Conservation (phyloP, 2,329 filamentous ascomycete genomes). For the Epichloe hybrida region DNA sequence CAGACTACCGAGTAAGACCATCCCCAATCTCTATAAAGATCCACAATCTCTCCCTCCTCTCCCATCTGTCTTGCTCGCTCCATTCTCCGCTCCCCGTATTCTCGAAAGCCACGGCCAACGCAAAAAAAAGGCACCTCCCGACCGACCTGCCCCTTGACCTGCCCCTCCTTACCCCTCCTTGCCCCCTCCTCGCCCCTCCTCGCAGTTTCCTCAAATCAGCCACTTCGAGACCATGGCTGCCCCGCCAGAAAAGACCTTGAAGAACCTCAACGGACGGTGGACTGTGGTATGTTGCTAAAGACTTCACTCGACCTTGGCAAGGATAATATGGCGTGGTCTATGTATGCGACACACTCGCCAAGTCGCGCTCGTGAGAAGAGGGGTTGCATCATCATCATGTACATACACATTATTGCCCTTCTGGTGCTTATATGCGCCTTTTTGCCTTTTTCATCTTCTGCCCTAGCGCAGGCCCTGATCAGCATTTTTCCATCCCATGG, state of each 20-base stretch:
- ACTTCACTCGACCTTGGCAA: too few relatives aligned
- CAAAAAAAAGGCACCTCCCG: too few relatives aligned
- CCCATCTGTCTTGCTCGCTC: not conserved
- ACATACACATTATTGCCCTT: not conserved
- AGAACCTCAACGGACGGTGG: constrained; percentile 57
- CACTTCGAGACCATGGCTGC: constrained; percentile 48
- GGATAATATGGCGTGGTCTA: not conserved
- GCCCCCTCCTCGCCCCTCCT: not conserved
- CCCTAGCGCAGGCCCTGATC: not conserved
- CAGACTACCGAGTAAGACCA: too few relatives aligned
- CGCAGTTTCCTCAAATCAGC: not conserved
- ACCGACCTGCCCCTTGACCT: not conserved
- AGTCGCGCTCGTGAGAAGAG: not conserved
- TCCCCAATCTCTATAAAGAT: not conserved
- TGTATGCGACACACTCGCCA: not conserved
- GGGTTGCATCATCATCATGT: not conserved
- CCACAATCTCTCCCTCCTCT: not conserved
- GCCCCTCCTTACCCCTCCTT: not conserved
- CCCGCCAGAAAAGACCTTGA: constrained; percentile 50
- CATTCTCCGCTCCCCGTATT: not conserved
- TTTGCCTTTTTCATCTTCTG: too few relatives aligned
- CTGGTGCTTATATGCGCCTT: not conserved
- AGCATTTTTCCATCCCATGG: not conserved
- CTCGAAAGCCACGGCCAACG: not conserved
- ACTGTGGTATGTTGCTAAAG: constrained; percentile 40